Evolutionary conservation across 345 rosid species (phyloP).

Genomic region (Anastatica hierochuntica): DNA sequence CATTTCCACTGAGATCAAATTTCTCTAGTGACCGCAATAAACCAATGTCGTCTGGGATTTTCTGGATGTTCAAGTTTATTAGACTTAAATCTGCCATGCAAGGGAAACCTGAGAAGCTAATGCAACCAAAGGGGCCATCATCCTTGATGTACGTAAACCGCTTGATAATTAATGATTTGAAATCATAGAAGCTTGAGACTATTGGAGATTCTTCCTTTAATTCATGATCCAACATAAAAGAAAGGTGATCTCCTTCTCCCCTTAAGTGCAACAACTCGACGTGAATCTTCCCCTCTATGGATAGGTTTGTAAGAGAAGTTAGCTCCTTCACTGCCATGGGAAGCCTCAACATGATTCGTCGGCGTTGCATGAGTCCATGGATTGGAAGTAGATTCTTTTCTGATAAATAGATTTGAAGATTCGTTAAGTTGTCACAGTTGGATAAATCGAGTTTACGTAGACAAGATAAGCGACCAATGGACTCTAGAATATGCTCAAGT

Average conservation of each 20-base stretch:
- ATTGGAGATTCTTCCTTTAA: too few relatives aligned
- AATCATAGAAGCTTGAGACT: too few relatives aligned
- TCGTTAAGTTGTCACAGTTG: constrained; percentile 1
- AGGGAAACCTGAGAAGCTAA: background rate
- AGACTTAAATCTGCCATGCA: background rate
- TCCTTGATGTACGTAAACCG: background rate
- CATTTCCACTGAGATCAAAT: constrained; percentile 3
- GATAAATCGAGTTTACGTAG: constrained; percentile 7
- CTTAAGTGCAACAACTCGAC: background rate
- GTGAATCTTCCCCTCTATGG: constrained; percentile 8
- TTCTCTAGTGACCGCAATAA: constrained; percentile 6
- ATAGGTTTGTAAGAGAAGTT: background rate
- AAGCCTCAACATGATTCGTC: background rate
- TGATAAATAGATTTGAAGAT: constrained; percentile 9
- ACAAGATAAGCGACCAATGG: background rate
- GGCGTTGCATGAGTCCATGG: background rate
- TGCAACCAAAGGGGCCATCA: background rate
- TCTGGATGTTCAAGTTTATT: constrained; percentile 10
- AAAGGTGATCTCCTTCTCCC: constrained; percentile 14
- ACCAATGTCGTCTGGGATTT: background rate
- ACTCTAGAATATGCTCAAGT: background rate
- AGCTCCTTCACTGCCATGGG: background rate
- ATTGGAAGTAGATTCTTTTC: background rate
- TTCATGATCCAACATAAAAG: background rate
- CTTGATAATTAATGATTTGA: too few relatives aligned